phyloP scores from a whole-genome alignment of 768 basidiomycete species.

The Boletus pseudo-olivaceus region DNA sequence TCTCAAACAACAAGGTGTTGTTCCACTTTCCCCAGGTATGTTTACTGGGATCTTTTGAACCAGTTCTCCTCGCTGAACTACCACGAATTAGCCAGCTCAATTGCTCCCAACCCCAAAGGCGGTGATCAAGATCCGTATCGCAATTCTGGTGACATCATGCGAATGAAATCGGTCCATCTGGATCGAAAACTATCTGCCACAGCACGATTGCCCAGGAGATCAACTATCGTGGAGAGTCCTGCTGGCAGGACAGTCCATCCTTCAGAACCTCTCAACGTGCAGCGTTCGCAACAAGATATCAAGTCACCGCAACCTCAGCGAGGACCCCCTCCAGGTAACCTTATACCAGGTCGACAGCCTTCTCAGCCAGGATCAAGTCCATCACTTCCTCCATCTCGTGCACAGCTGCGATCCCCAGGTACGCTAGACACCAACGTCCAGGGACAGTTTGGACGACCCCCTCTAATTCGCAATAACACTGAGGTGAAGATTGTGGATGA shows the following conservation, averaged over 20 bases:
- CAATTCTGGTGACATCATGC: constrained; percentile 86
- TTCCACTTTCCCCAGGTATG: constrained; percentile 76
- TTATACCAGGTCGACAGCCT: constrained; percentile 35
- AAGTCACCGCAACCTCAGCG: constrained; percentile 39
- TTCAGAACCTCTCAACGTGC: constrained; percentile 50
- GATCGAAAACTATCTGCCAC: constrained; percentile 95
- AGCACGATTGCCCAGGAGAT: constrained; percentile 86
- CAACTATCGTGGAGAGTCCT: constrained; percentile 94
- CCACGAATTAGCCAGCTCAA: constrained; percentile 24
- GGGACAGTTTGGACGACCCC: constrained; percentile 54
- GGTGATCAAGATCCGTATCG: constrained; percentile 73
- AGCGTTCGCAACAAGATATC: constrained; percentile 43
- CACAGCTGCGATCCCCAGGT: constrained; percentile 40
- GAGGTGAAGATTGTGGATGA: constrained; percentile 90
- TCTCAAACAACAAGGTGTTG: constrained; percentile 84
- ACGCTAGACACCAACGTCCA: constrained; percentile 36
- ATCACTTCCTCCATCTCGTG: constrained; percentile 34
- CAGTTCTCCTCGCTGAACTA: constrained; percentile 8
- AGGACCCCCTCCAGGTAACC: constrained; percentile 34
- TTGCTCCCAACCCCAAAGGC: constrained; percentile 33
- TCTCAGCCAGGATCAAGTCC: constrained; percentile 30
- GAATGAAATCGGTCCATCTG: constrained; percentile 90
- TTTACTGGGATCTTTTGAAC: constrained; percentile 4
- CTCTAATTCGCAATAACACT: constrained; percentile 75
- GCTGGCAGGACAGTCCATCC: constrained; percentile 82